Evolutionary conservation across 257 asterid genomes (phyloP).

Genomic region (Solanum tarapatanum): DNA sequence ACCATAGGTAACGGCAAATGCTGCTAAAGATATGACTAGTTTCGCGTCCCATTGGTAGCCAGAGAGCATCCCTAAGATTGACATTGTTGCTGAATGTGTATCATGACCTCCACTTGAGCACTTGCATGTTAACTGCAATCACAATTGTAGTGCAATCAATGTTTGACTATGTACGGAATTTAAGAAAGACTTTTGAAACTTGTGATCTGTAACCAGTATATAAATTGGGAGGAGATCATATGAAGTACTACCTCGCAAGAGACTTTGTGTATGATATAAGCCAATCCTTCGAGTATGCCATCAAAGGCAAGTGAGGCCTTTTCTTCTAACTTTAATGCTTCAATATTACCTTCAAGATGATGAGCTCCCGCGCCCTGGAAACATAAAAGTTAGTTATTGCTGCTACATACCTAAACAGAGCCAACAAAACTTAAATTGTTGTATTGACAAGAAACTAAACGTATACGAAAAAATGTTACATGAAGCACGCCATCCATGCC

Average conservation of each 20-base stretch:
- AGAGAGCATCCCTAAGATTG: slow-evolving; percentile 43
- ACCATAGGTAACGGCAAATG: slow-evolving; percentile 56
- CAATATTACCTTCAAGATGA: slow-evolving; percentile 1
- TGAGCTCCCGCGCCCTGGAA: slow-evolving; percentile 3
- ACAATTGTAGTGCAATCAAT: not conserved
- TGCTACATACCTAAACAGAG: not conserved
- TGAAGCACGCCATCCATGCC: slow-evolving; percentile 36
- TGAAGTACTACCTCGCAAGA: slow-evolving; percentile 55
- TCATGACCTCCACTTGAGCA: slow-evolving; percentile 49
- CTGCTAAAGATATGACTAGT: slow-evolving; percentile 42
- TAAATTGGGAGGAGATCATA: not conserved
- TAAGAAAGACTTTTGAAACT: not conserved
- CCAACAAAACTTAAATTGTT: not conserved
- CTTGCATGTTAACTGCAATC: slow-evolving; percentile 51
- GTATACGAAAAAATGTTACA: slow-evolving; percentile 11
- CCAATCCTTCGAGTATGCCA: slow-evolving; percentile 32
- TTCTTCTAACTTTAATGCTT: slow-evolving; percentile 15
- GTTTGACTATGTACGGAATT: not conserved
- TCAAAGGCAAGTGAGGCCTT: slow-evolving; percentile 29
- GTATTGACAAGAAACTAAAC: not conserved
- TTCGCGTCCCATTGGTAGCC: slow-evolving; percentile 71
- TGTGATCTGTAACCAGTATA: not conserved
- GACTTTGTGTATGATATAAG: slow-evolving; percentile 40
- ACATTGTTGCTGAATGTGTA: slow-evolving; percentile 38
- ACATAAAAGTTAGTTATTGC: not conserved